Percentiles rank a stretch among this genome's conserved stretches.
Conservation (phyloP, 352 stramenopile species). For the Peronospora farinosa region DNA sequence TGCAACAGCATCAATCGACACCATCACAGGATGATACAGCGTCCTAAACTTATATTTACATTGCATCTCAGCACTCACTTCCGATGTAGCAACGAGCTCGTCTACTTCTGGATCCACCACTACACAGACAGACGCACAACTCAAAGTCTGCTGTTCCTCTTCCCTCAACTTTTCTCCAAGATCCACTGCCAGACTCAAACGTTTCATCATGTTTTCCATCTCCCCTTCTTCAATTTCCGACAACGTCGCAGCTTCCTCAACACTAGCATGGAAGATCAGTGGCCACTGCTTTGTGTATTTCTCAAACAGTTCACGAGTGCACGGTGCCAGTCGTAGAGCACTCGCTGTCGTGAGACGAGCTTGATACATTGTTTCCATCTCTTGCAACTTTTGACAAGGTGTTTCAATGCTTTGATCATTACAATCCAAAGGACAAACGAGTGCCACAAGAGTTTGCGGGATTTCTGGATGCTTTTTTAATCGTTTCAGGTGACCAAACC, state of each 20-base stretch:
- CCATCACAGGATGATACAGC: conserved; percentile 67
- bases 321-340: conserved; percentile 48
- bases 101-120: conserved; percentile 44
- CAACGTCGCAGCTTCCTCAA: conserved; percentile 38
- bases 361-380: conserved; percentile 36
- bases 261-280: conserved; percentile 74
- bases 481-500: conserved; percentile 76
- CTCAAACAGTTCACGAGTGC: conserved; percentile 56
- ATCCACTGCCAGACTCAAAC: conserved; percentile 23
- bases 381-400: conserved; percentile 18
- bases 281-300: conserved; percentile 59
- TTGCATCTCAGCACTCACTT: conserved; percentile 6
- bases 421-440: conserved; percentile 35
- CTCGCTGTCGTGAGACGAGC: conserved; percentile 38
- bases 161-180: conserved; percentile 17
- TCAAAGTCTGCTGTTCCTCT: conserved; percentile 13
- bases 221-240: conserved; percentile 38
- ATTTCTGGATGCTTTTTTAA: conserved; percentile 60
- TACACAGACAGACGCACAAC: conserved; percentile 45
- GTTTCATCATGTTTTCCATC: conserved; percentile 22
- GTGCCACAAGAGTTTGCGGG: conserved; percentile 41
- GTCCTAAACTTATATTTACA: conserved; percentile 35
- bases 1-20: conserved; percentile 59
- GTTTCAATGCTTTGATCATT: conserved; percentile 7
- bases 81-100: conserved; percentile 29